Conservation (phyloP, 176 grass and related monocot species). For the Chrysopogon serrulatus region DNA sequence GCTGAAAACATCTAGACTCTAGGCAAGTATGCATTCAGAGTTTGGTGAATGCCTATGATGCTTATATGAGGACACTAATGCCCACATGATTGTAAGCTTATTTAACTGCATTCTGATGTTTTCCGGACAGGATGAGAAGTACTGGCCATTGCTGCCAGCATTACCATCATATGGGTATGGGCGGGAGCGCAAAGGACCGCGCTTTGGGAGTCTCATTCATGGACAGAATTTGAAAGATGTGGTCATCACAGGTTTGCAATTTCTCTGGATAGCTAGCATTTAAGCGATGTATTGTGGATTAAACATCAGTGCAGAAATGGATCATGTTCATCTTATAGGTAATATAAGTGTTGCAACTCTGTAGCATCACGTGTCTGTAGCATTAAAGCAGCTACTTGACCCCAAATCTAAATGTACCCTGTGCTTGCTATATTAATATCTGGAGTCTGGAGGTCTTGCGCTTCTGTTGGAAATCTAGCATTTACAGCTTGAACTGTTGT, state of each 20-base stretch:
- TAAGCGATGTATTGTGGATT: background rate
- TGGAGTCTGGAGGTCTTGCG: background rate
- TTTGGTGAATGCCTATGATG: background rate
- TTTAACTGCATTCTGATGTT: slow-evolving; percentile 18
- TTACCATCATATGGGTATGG: slow-evolving; percentile 92
- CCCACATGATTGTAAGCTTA: background rate
- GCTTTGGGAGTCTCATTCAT: slow-evolving; percentile 92
- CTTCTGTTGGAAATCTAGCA: background rate
- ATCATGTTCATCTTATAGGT: background rate
- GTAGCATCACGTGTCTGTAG: background rate
- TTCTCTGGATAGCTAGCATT: slow-evolving; percentile 12
- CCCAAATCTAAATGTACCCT: background rate
- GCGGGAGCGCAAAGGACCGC: slow-evolving; percentile 80
- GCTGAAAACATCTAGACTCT: background rate
- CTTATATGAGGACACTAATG: background rate
- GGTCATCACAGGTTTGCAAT: slow-evolving; percentile 69
- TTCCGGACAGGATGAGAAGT: slow-evolving; percentile 64
- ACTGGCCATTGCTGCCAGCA: slow-evolving; percentile 77
- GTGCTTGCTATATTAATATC: background rate
- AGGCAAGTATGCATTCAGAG: background rate
- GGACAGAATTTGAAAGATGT: slow-evolving; percentile 91
- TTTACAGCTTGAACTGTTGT: background rate
- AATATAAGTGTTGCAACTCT: background rate
- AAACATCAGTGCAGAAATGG: slow-evolving; percentile 7
- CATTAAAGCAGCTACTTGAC: background rate